phyloP scores from a whole-genome alignment of 257 asterid genomes.

The Thymus quinquecostatus region DNA sequence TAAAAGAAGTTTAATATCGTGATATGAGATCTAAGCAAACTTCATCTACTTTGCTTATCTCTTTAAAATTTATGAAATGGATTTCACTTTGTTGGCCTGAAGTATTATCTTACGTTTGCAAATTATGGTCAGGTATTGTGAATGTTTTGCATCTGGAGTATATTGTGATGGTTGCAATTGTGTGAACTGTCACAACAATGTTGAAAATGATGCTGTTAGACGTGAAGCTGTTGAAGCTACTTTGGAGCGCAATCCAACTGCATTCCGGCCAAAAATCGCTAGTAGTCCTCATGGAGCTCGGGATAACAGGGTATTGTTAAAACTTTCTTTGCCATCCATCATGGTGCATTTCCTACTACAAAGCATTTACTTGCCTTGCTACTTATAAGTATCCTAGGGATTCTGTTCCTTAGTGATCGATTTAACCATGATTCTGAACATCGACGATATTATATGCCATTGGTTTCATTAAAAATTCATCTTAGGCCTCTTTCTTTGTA shows the following conservation, averaged over 20 bases:
- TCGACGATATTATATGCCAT: neutral
- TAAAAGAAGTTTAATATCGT: neutral
- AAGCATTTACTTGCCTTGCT: neutral
- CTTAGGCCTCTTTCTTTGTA: neutral
- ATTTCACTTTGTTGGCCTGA: neutral
- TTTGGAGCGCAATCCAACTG: slow-evolving; percentile 91
- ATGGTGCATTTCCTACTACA: slow-evolving; percentile 14
- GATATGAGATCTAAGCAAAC: neutral
- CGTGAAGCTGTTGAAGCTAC: slow-evolving; percentile 93
- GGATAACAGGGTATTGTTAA: slow-evolving; percentile 64
- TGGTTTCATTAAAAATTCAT: neutral
- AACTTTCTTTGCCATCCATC: slow-evolving; percentile 22
- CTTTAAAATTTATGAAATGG: slow-evolving; percentile 9
- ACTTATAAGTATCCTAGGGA: neutral
- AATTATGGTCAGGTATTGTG: slow-evolving; percentile 77
- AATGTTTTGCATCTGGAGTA: slow-evolving; percentile 93
- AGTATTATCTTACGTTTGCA: slow-evolving; percentile 14
- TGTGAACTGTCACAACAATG: slow-evolving; percentile 81
- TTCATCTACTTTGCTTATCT: neutral
- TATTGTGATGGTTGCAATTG: slow-evolving; percentile 96
- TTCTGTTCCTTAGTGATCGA: neutral
- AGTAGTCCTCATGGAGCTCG: slow-evolving; percentile 91
- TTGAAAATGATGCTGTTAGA: slow-evolving; percentile 78
- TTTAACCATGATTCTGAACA: slow-evolving; percentile 6
- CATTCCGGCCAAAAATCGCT: slow-evolving; percentile 94